Evolutionary conservation across 176 grass and related monocot genomes (phyloP).

Genomic region (Dactylis glomerata): DNA sequence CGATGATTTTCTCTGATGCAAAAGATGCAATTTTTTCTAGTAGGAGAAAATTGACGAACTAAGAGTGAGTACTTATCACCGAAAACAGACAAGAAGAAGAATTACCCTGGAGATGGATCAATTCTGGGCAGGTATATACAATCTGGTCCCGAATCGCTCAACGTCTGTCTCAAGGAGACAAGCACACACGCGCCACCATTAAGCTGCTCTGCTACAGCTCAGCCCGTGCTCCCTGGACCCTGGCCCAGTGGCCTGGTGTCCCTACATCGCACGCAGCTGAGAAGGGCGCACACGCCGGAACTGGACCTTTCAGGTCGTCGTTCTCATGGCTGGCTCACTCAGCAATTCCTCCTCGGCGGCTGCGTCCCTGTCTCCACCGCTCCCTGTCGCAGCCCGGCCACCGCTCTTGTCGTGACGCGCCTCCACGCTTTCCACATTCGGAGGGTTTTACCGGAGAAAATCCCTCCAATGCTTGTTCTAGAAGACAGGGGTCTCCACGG

Average conservation of each 20-base stretch:
- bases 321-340: conserved; percentile 9
- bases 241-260: not conserved
- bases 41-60: not conserved
- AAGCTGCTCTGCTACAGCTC: not conserved
- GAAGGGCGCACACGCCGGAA: not conserved
- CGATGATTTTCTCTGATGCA: no score
- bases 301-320: conserved; percentile 31
- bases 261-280: conserved; percentile 7
- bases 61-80: not conserved
- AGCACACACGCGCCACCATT: conserved; percentile 11
- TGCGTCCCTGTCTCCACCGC: conserved; percentile 20
- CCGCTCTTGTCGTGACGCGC: not conserved
- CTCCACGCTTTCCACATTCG: conserved; percentile 25
- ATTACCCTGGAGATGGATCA: not conserved
- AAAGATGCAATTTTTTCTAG: not conserved
- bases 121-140: not conserved
- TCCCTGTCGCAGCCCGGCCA: not conserved
- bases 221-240: not conserved
- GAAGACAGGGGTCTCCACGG: conserved; percentile 22
- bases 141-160: conserved; percentile 8
- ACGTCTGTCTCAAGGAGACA: conserved; percentile 13
- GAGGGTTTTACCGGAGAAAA: not conserved
- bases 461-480: not conserved
- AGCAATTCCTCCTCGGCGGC: not conserved
- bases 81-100: not conserved